Evolutionary conservation across 371 early-diverging fungal species (phyloP).

Genomic region (Umbelopsis sp.): DNA sequence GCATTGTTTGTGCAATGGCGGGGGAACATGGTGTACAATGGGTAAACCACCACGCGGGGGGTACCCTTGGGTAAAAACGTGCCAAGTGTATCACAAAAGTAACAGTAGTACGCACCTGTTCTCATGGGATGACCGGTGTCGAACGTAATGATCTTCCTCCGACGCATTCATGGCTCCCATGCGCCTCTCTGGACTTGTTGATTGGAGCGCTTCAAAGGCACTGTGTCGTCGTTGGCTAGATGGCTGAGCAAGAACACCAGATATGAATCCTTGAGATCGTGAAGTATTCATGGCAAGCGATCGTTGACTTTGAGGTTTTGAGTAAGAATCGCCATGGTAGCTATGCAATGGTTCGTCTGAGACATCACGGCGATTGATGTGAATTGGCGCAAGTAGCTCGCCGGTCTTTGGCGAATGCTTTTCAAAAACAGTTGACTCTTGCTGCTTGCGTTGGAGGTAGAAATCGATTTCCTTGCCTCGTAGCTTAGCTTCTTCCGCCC

Average conservation of each 20-base stretch:
- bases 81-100: background rate
- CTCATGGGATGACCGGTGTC: conserved; percentile 14
- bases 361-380: background rate
- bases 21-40: conserved; percentile 2
- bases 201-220: conserved; percentile 2
- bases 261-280: background rate
- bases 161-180: background rate
- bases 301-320: background rate
- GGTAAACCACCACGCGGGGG: background rate
- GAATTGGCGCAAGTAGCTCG: background rate
- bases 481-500: conserved; percentile 61
- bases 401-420: background rate
- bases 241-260: background rate
- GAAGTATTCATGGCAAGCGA: background rate
- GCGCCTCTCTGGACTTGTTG: background rate
- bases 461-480: conserved; percentile 54
- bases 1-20: background rate
- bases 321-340: background rate
- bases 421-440: background rate
- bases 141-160: background rate
- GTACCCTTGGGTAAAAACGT: background rate
- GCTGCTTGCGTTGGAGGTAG: conserved; percentile 25
- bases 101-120: background rate
- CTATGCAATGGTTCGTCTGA: background rate
- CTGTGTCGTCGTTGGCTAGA: conserved; percentile 7